phyloP scores from a whole-genome alignment of 2,329 filamentous ascomycete species.

The Mycogone perniciosa region DNA sequence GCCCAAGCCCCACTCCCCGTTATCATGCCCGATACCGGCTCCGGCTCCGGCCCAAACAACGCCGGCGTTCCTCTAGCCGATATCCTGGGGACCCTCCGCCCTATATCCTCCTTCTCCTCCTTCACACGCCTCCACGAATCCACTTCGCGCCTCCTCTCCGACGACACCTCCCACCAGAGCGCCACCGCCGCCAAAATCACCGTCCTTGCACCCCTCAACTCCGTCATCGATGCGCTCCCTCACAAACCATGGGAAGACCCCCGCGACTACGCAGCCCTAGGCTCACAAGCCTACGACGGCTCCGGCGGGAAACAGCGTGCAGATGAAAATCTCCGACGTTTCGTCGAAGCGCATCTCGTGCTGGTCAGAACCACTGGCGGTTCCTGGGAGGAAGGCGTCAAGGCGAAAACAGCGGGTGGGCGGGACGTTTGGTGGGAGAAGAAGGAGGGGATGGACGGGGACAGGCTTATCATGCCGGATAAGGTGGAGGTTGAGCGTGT shows the following conservation, averaged over 20 bases:
- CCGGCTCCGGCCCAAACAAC: constrained; percentile 16
- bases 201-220: constrained; percentile 81
- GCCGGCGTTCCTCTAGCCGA: constrained; percentile 68
- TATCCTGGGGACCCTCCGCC: constrained; percentile 71
- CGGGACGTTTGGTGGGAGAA: constrained; percentile 78
- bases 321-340: constrained; percentile 65
- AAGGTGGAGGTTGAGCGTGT: constrained; percentile 70
- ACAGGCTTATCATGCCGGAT: constrained; percentile 71
- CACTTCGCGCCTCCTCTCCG: constrained; percentile 63
- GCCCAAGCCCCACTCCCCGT: constrained; percentile 11
- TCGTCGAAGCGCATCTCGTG: constrained; percentile 83
- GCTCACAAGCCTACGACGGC: constrained; percentile 69
- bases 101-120: constrained; percentile 77
- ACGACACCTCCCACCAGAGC: constrained; percentile 25
- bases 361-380: constrained; percentile 45
- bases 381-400: constrained; percentile 66
- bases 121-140: constrained; percentile 69
- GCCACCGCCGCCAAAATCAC: constrained; percentile 60
- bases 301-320: constrained; percentile 69
- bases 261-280: constrained; percentile 61
- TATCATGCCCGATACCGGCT: constrained; percentile 20
- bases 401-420: constrained; percentile 56
- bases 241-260: constrained; percentile 83
- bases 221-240: constrained; percentile 68
- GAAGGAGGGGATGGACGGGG: constrained; percentile 31